Evolutionary conservation across 805 yeast species (phyloP).

Genomic region (Monosporozyma yasuniensis): DNA sequence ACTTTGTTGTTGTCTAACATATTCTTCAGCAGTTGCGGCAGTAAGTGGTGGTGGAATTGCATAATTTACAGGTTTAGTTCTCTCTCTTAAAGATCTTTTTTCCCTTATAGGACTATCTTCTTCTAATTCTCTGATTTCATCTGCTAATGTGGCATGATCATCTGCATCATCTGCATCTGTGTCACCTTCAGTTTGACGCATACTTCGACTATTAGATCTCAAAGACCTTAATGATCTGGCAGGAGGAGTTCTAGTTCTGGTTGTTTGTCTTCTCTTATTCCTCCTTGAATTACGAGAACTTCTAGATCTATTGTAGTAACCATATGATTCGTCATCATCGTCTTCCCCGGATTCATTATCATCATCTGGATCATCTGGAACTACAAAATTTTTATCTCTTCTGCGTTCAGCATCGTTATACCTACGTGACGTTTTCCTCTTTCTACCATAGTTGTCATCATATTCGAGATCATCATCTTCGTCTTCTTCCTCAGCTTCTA

Average conservation of each 20-base stretch:
- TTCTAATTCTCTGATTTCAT: slow-evolving; percentile 58
- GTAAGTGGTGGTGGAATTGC: slow-evolving; percentile 73
- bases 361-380: slow-evolving; percentile 27
- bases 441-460: slow-evolving; percentile 11
- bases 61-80: slow-evolving; percentile 71
- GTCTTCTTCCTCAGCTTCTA: slow-evolving; percentile 27
- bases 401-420: slow-evolving; percentile 5
- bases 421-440: slow-evolving; percentile 6
- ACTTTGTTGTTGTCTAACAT: slow-evolving; percentile 14
- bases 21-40: slow-evolving; percentile 30
- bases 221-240: slow-evolving; percentile 1
- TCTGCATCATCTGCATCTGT: slow-evolving; percentile 11
- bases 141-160: slow-evolving; percentile 37
- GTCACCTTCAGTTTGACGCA: slow-evolving; percentile 7
- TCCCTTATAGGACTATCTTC: slow-evolving; percentile 44
- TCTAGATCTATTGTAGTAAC: slow-evolving; percentile 10
- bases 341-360: slow-evolving; percentile 22
- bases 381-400: slow-evolving; percentile 20
- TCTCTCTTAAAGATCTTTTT: slow-evolving; percentile 47
- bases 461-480: slow-evolving; percentile 35
- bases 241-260: slow-evolving; percentile 1
- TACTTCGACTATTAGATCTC: background rate
- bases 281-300: background rate
- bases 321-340: slow-evolving; percentile 7
- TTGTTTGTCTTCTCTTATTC: slow-evolving; percentile 1